Base-by-base conservation (phyloP, 164 flowering plant species). In the Cinnamomum micranthum region DNA sequence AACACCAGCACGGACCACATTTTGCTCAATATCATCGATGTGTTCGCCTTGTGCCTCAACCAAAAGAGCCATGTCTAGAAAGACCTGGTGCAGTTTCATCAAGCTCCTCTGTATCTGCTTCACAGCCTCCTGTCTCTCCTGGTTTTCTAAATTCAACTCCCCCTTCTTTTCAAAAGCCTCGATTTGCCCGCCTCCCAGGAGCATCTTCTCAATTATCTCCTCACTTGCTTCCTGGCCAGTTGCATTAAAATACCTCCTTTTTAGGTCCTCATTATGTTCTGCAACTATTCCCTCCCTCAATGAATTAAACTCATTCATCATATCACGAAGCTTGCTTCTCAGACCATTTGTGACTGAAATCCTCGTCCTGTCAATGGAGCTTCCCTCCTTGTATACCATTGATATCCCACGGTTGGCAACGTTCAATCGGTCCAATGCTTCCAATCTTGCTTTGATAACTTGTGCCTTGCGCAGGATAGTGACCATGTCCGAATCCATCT, bases 11-110 rank as follows among this genome's bases (percentile, higher is more conserved):
- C 71, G 74, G 3, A 75, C 88, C 75, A 91, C 85, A 80, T 93
- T 90, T 41, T 80, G 74, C 68, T 93, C 94, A 14, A 93, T 91
- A 24, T 87, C 86, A 62, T 90, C 88, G 41, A 91, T 75, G 76
- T 84, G 72, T 23, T 84, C 94, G 2, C 94, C 96, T 71, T 93
- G 96, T 14, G 83, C 69, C 76, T 89, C 96, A 6, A 91, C 93
- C 77, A 91, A 65, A 72, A 91, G 86, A 9, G 97, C 92, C 97
- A 92, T 92, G 77, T 92, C 97, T 6, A 90, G 88, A 74, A 93
- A 91, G 27, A 92, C 89, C 71, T 93, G 92, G 70, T 90, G 95
- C 72, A 93, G 82, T 80, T 82, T 88, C 13, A 77, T 80, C 85
- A 93, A 80, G 63, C 94, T 93, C 75, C 83, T 89, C 84, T 85